These are phyloP conservation scores for Saxophila tyrrhenica DNA, from an alignment of 495 filamentous ascomycete species.

Conservation along the genomic window DNA sequence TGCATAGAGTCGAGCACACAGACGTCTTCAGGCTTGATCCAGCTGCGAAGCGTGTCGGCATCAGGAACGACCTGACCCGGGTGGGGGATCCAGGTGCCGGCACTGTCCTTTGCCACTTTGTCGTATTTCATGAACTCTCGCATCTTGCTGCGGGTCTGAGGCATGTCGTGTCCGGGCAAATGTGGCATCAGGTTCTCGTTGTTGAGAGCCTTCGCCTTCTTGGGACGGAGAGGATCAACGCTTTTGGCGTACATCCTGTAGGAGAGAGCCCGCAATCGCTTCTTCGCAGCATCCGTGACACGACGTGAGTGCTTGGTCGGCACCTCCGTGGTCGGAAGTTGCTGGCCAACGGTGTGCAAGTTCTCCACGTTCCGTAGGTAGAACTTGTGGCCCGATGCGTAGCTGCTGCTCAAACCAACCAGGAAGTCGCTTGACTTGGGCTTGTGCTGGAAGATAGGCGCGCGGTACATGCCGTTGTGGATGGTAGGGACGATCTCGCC, in stretches of 20 bases:
- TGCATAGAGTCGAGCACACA: constrained; percentile 95
- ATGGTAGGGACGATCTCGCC: constrained; percentile 81
- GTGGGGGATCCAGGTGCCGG: constrained; percentile 60
- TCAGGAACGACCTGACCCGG: constrained; percentile 62
- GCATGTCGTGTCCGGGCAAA: constrained; percentile 77
- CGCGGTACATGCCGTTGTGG: constrained; percentile 89
- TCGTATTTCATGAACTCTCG: constrained; percentile 89
- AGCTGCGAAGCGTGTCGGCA: constrained; percentile 60
- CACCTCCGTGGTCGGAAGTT: constrained; percentile 81
- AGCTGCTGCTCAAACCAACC: constrained; percentile 67
- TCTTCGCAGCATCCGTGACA: constrained; percentile 89
- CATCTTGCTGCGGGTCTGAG: constrained; percentile 85
- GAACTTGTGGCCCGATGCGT: constrained; percentile 59
- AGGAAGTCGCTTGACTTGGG: constrained; percentile 74
- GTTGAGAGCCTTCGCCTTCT: constrained; percentile 19
- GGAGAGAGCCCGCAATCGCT: constrained; percentile 87
- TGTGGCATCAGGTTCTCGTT: constrained; percentile 60
- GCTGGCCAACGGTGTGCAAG: constrained; percentile 78
- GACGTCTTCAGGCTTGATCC: constrained; percentile 91
- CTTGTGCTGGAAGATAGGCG: constrained; percentile 82
- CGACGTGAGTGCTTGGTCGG: constrained; percentile 87
- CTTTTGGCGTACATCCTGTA: constrained; percentile 73
- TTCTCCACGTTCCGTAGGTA: constrained; percentile 81
- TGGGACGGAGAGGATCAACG: constrained; percentile 29
- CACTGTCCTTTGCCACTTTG: constrained; percentile 50